phyloP scores from a whole-genome alignment of 495 filamentous ascomycete species.

The Penicillium taxi region DNA sequence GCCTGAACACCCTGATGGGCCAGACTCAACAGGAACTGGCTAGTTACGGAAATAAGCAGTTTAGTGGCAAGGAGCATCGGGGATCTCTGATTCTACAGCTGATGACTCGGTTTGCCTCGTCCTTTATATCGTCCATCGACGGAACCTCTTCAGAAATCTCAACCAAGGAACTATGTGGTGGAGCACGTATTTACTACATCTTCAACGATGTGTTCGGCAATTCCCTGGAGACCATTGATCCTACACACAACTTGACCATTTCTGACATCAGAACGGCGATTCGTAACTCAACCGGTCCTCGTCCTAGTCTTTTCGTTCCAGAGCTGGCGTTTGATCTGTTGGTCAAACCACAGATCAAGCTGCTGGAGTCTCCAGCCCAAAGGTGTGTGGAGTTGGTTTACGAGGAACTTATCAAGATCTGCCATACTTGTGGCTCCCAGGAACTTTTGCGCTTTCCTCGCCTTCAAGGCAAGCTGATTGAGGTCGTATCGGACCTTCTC shows the following conservation, averaged over 20 bases:
- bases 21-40: constrained; percentile 98
- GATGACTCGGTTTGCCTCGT: constrained; percentile 97
- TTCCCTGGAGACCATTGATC: constrained; percentile 91
- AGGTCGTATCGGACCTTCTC: constrained; percentile 94
- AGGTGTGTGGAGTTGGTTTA: constrained; percentile 97
- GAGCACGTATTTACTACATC: constrained; percentile 97
- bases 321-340: constrained; percentile 96
- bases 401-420: constrained; percentile 98
- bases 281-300: constrained; percentile 92
- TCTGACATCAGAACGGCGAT: constrained; percentile 98
- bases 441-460: constrained; percentile 88
- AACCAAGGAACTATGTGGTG: constrained; percentile 95
- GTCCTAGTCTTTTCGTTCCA: constrained; percentile 92
- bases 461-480: constrained; percentile 93
- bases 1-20: constrained; percentile 96
- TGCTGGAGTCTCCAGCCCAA: constrained; percentile 91
- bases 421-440: constrained; percentile 94
- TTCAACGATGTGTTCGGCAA: constrained; percentile 99
- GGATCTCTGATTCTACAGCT: constrained; percentile 91
- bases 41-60: constrained; percentile 96
- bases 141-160: constrained; percentile 98
- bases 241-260: constrained; percentile 86
- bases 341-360: constrained; percentile 97
- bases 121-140: constrained; percentile 98
- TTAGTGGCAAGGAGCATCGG: constrained; percentile 93